phyloP scores from a whole-genome alignment of 208 protist genomes.

The Leishmania braziliensis region DNA sequence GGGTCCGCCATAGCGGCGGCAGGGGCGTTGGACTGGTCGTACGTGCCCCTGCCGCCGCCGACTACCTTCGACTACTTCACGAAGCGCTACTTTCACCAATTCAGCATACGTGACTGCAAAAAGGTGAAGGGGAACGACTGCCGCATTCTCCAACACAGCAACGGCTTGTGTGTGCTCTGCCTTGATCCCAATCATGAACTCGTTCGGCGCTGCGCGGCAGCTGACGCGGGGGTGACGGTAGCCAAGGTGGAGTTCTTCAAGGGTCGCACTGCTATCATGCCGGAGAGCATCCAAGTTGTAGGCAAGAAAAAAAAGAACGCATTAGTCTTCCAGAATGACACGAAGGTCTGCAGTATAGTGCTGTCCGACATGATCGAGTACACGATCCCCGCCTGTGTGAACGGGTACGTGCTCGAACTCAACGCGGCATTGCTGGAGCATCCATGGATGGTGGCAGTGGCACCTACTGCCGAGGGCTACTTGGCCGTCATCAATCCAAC shows the following conservation, averaged over 20 bases:
- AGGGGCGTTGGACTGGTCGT: conserved; percentile 19
- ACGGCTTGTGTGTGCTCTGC: conserved; percentile 79
- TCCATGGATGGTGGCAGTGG: conserved; percentile 55
- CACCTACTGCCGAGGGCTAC: conserved; percentile 72
- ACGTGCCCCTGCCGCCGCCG: conserved; percentile 31
- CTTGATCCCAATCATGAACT: conserved; percentile 71
- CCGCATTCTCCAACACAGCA: conserved; percentile 85
- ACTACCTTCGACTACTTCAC: conserved; percentile 80
- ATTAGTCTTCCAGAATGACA: conserved; percentile 77
- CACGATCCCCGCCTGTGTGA: conserved; percentile 69
- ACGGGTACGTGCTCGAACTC: conserved; percentile 85
- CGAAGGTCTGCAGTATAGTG: conserved; percentile 66
- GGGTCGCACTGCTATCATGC: conserved; percentile 46
- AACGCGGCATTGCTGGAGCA: conserved; percentile 59
- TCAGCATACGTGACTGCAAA: conserved; percentile 70
- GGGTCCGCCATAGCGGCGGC: not conserved
- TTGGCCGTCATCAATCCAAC: conserved; percentile 79
- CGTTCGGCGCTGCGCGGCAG: conserved; percentile 16
- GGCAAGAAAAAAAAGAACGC: conserved; percentile 90
- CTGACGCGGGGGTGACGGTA: conserved; percentile 13
- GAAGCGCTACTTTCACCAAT: conserved; percentile 83
- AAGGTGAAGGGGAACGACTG: conserved; percentile 65
- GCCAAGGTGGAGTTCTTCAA: conserved; percentile 35
- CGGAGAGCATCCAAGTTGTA: conserved; percentile 60
- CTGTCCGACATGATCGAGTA: conserved; percentile 55